Conservation (phyloP, 129 eudicot genomes). For the Glebionis coronaria region DNA sequence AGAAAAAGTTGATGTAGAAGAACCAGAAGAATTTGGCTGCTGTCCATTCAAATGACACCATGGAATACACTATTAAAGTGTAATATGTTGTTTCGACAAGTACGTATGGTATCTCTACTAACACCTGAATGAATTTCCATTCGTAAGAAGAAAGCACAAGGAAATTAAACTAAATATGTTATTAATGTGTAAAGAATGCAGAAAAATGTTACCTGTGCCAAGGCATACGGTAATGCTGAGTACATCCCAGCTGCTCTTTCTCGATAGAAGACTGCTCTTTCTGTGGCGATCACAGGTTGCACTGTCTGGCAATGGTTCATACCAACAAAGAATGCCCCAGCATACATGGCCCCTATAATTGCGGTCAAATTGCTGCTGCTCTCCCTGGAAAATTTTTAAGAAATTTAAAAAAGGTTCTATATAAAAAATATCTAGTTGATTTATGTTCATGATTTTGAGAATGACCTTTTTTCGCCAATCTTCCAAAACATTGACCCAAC, state of each 20-base stretch:
- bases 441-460: background rate
- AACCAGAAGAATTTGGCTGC: constrained; percentile 67
- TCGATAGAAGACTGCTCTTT: constrained; percentile 58
- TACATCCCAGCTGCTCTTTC: constrained; percentile 39
- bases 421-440: background rate
- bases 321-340: constrained; percentile 53
- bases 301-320: constrained; percentile 53
- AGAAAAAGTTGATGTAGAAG: constrained; percentile 56
- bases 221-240: constrained; percentile 50
- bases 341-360: constrained; percentile 53
- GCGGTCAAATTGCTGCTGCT: constrained; percentile 38
- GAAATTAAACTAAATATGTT: background rate
- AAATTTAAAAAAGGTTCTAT: background rate
- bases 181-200: background rate
- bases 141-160: background rate
- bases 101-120: constrained; percentile 69
- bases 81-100: constrained; percentile 51
- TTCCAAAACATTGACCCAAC: constrained; percentile 76
- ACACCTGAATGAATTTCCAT: constrained; percentile 36
- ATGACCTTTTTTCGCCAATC: constrained; percentile 59
- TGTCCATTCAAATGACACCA: constrained; percentile 79
- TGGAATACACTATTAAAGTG: constrained; percentile 56
- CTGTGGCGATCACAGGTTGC: constrained; percentile 58
- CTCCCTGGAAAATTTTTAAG: constrained; percentile 28
- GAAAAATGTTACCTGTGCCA: constrained; percentile 42